These are phyloP conservation scores for Claviceps sp. DNA, from an alignment of 2,329 filamentous ascomycete species.

Conservation along the genomic window DNA sequence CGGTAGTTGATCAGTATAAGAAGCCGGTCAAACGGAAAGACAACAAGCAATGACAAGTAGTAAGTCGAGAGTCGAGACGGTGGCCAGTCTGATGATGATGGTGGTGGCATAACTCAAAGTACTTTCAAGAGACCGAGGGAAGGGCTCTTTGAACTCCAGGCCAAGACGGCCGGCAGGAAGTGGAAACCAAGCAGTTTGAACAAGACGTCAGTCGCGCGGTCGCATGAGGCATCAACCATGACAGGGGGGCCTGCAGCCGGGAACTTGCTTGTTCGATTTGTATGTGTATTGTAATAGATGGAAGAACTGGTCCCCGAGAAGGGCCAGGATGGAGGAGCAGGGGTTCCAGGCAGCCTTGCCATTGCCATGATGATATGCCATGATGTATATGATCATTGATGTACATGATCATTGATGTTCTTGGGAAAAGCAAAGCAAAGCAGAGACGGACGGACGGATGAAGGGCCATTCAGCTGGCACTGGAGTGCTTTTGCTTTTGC, in stretches of 20 bases:
- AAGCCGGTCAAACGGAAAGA: neutral
- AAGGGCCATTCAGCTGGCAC: neutral
- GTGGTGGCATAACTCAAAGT: neutral
- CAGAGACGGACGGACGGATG: neutral
- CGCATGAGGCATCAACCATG: constrained; percentile 8
- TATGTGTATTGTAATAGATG: neutral
- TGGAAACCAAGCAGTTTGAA: constrained; percentile 2
- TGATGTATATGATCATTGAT: neutral
- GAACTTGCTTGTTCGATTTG: constrained; percentile 13
- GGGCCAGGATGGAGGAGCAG: constrained; percentile 5
- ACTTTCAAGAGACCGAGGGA: neutral
- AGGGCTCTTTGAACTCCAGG: neutral
- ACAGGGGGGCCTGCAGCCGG: constrained; percentile 15
- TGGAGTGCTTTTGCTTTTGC: constrained; percentile 7
- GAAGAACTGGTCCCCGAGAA: constrained; percentile 2
- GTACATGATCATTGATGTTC: neutral
- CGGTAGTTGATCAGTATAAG: neutral
- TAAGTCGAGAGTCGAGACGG: neutral
- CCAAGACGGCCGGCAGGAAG: neutral
- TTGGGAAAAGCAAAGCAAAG: constrained; percentile 3
- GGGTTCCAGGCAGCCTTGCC: constrained; percentile 1
- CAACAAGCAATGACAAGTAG: neutral
- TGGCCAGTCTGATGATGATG: neutral
- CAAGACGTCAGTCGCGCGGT: constrained; percentile 6
- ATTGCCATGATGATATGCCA: neutral